phyloP scores from a whole-genome alignment of 441 rosid genomes.

The Metrosideros polymorpha region DNA sequence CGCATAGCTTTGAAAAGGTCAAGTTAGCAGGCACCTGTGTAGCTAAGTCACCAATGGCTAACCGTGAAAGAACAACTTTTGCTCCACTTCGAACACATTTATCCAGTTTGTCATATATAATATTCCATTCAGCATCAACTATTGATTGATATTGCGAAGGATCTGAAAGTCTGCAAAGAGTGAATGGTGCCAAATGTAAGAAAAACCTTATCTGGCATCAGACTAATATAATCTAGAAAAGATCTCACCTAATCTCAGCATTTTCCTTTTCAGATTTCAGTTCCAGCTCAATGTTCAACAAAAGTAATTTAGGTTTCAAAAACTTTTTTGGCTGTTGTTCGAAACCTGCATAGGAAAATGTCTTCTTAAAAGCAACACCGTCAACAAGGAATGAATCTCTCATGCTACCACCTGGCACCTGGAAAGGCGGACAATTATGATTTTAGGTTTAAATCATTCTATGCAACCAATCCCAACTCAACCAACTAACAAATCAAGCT shows the following conservation, averaged over 20 bases:
- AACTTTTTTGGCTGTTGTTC: conserved; percentile 99
- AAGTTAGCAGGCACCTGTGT: conserved; percentile 54
- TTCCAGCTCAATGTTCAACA: conserved; percentile 89
- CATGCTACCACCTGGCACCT: conserved; percentile 99
- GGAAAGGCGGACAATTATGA: background rate
- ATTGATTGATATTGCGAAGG: conserved; percentile 97
- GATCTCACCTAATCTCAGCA: conserved; percentile 83
- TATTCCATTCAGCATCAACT: conserved; percentile 99
- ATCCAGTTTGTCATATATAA: conserved; percentile 95
- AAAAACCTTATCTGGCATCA: background rate
- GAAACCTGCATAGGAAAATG: conserved; percentile 98
- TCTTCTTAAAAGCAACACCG: conserved; percentile 99
- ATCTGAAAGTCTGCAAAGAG: conserved; percentile 66
- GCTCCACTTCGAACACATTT: conserved; percentile 93
- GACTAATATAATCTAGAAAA: background rate
- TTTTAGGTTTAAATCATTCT: background rate
- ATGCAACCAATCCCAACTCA: background rate
- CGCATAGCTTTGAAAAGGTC: background rate
- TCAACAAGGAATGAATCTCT: conserved; percentile 91
- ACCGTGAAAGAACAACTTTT: conserved; percentile 89
- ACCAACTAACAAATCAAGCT: background rate
- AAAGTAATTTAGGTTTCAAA: conserved; percentile 65
- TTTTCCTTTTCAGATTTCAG: conserved; percentile 99
- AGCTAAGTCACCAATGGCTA: conserved; percentile 97
- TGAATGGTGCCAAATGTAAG: background rate